phyloP scores from a whole-genome alignment of 192 early-diverging fungal genomes.

The Thamnidium elegans region DNA sequence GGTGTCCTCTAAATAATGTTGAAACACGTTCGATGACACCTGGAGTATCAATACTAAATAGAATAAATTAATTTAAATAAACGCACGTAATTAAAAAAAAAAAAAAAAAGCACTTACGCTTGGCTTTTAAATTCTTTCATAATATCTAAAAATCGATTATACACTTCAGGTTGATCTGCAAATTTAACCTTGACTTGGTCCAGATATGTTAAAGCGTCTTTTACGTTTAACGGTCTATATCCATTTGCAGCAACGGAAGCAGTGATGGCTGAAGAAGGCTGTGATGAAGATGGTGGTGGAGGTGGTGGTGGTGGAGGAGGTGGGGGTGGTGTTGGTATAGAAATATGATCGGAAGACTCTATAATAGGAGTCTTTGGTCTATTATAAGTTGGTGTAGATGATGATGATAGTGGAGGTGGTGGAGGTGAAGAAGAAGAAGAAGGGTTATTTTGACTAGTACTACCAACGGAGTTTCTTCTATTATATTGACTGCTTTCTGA shows the following conservation, averaged over 20 bases:
- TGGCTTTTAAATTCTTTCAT: conserved; percentile 99
- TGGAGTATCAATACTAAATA: conserved; percentile 83
- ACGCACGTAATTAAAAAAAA: too few species aligned
- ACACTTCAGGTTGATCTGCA: conserved; percentile 87
- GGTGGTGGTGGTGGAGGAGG: background rate
- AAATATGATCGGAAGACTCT: background rate
- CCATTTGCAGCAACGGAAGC: conserved; percentile 2
- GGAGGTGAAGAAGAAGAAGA: background rate
- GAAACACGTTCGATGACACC: conserved; percentile 98
- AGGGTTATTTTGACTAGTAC: background rate
- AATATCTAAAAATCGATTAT: conserved; percentile 95
- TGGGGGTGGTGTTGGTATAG: background rate
- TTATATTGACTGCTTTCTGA: background rate
- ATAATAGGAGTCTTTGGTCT: background rate
- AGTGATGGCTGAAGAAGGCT: background rate
- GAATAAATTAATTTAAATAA: background rate
- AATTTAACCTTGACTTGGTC: conserved; percentile 95
- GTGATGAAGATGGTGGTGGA: background rate
- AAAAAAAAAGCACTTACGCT: conserved; percentile 63
- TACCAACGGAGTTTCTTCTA: background rate
- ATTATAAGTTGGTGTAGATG: background rate
- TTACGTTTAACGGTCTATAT: conserved; percentile 74
- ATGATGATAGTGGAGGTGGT: background rate
- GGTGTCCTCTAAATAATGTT: conserved; percentile 84
- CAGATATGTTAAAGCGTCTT: conserved; percentile 92